Evolutionary conservation across 192 early-diverging fungal species (phyloP), one percentile per base, ranked within the genome.

Genomic region (Backusella morwellensis): DNA sequence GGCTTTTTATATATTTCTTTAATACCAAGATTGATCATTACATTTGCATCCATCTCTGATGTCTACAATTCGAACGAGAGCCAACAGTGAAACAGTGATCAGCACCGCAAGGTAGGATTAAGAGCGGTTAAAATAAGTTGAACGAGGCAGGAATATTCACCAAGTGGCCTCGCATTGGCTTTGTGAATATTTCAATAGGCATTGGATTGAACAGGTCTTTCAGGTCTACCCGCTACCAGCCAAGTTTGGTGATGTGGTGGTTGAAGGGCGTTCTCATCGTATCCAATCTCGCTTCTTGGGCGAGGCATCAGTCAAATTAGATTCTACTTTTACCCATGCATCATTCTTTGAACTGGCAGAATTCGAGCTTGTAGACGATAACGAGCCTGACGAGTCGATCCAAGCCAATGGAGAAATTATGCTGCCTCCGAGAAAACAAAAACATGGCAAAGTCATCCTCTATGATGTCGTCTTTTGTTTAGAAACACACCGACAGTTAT

Each of bases 211-310:
- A 63, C 56, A 63, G 56, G 56, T 63, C 56, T 63, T 63, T 63
- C 56, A 63, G 56, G 56, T 29, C 56, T 63, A 63, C 12, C 26
- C 56, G 6, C 23, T 63, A 63, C 56, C 21, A 29, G n/a, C 21
- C 11, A 26, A 63, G 11, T 29, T 63, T 63, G 56, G 56, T 26
- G 11, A 29, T 63, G 12, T 29, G 1, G 21, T 29, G 14, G 73
- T 59, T 36, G 66, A 26, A 63, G 66, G 56, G 4, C 71, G 40
- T 66, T 32, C 40, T 23, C 73, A 72, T 23, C 66, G 74, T 40
- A 44, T 76, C 34, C 71, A 76, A 35, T 50, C 73, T 47, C 73
- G 73, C 36, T 72, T 63, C 63, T 41, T 90, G 26, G 82, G 82
- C n/a, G 50, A 73, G 1, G 81, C 78, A 38, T 83, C 86, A 59